Conservation (phyloP, 1,284 basidiomycete genomes). For the Tausonia pullulans region DNA sequence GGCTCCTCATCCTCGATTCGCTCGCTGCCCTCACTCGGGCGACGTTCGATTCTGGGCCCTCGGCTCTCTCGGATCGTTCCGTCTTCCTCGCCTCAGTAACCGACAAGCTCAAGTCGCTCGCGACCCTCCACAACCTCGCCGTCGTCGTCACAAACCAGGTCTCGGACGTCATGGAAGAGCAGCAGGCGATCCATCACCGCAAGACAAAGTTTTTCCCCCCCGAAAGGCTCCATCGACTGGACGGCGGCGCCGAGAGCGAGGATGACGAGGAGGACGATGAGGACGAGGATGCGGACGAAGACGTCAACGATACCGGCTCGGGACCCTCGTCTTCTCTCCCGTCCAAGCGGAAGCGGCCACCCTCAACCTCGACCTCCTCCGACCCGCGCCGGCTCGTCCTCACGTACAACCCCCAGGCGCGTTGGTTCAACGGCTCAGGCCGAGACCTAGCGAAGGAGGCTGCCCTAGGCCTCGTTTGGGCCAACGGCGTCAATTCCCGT, state of each 20-base stretch:
- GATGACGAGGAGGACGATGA: not conserved
- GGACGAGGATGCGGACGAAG: not conserved
- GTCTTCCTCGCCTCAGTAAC: constrained; percentile 56
- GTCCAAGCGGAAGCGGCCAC: no score
- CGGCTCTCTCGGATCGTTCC: constrained; percentile 56
- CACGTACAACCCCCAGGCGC: constrained; percentile 59
- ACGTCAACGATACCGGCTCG: not conserved
- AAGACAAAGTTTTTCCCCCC: not conserved
- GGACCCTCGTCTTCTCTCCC: no score
- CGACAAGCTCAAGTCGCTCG: constrained; percentile 53
- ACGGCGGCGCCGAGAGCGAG: not conserved
- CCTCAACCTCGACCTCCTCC: not conserved
- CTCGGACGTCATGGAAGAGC: constrained; percentile 51
- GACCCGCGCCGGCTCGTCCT: not conserved
- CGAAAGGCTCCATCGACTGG: not conserved
- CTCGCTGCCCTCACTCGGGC: constrained; percentile 67
- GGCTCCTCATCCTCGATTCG: constrained; percentile 67
- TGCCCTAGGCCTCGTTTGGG: constrained; percentile 75
- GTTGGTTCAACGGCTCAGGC: constrained; percentile 58
- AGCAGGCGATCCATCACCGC: constrained; percentile 17
- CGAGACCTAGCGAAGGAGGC: constrained; percentile 54
- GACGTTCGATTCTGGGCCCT: constrained; percentile 41
- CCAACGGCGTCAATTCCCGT: constrained; percentile 72
- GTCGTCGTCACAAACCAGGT: constrained; percentile 79
- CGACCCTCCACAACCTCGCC: constrained; percentile 51